phyloP scores from a whole-genome alignment of 371 early-diverging fungal genomes.

The Mortierella sp. region DNA sequence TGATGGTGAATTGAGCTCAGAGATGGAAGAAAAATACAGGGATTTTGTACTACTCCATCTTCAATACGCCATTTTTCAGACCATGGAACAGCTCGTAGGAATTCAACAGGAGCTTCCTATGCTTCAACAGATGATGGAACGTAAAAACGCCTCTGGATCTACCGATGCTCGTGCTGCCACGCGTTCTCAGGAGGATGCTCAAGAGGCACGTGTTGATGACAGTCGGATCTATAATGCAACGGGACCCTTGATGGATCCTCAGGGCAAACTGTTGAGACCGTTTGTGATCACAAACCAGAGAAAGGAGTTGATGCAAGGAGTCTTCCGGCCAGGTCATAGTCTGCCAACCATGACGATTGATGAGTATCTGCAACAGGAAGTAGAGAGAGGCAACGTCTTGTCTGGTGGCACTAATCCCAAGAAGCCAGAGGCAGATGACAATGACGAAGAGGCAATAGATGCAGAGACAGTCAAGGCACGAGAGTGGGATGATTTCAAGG shows the following conservation, averaged over 20 bases:
- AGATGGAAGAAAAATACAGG: slow-evolving; percentile 73
- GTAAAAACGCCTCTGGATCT: slow-evolving; percentile 44
- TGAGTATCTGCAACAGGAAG: slow-evolving; percentile 90
- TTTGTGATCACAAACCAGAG: slow-evolving; percentile 89
- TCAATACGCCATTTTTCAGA: slow-evolving; percentile 67
- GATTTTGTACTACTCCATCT: slow-evolving; percentile 70
- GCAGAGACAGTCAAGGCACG: slow-evolving; percentile 85
- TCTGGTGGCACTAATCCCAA: slow-evolving; percentile 78
- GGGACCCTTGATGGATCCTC: slow-evolving; percentile 44
- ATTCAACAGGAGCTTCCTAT: slow-evolving; percentile 81
- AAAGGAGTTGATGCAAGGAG: slow-evolving; percentile 76
- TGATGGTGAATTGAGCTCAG: slow-evolving; percentile 58
- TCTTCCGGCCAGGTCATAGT: slow-evolving; percentile 89
- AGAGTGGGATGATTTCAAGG: slow-evolving; percentile 94
- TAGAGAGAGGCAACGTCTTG: slow-evolving; percentile 88
- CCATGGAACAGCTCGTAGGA: slow-evolving; percentile 69
- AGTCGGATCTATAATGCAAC: slow-evolving; percentile 41
- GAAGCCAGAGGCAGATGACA: slow-evolving; percentile 77
- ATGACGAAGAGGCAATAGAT: slow-evolving; percentile 85
- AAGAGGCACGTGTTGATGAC: slow-evolving; percentile 28
- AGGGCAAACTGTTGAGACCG: slow-evolving; percentile 76
- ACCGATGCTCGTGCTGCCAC: slow-evolving; percentile 45
- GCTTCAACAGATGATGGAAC: slow-evolving; percentile 71
- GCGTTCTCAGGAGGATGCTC: slow-evolving; percentile 22
- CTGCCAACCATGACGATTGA: slow-evolving; percentile 98